These are phyloP conservation scores for Blastobotrys muscicola DNA, from an alignment of 805 yeast species.

Conservation along the genomic window DNA sequence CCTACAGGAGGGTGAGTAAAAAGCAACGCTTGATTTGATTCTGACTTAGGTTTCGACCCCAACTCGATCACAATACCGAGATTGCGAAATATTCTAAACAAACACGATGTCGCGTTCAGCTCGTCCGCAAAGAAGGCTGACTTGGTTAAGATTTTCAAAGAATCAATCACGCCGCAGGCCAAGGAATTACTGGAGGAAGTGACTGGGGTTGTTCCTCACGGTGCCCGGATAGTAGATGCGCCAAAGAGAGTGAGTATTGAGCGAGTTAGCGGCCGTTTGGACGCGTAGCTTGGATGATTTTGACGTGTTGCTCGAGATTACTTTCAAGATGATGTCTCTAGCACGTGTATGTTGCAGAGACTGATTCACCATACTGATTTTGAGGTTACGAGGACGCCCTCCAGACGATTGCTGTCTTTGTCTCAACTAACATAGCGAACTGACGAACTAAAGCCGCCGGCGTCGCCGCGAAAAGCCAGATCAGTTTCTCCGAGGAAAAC, in stretches of 20 bases:
- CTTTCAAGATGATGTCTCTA: no score
- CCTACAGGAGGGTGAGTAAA: slow-evolving; percentile 10
- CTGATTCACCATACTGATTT: no score
- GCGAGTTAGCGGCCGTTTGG: no score
- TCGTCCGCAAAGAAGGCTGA: slow-evolving; percentile 60
- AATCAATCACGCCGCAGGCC: slow-evolving; percentile 42
- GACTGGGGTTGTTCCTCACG: slow-evolving; percentile 27
- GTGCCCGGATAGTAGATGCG: slow-evolving; percentile 31
- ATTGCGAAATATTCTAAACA: slow-evolving; percentile 54
- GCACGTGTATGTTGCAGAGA: no score
- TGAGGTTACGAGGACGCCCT: no score
- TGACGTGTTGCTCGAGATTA: background rate
- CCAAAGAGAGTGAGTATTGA: slow-evolving; percentile 7
- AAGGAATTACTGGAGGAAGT: slow-evolving; percentile 30
- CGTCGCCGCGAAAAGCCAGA: slow-evolving; percentile 7
- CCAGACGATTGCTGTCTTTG: no score
- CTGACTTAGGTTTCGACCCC: slow-evolving; percentile 53
- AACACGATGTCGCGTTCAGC: slow-evolving; percentile 46
- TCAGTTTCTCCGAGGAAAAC: slow-evolving; percentile 2
- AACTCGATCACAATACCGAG: slow-evolving; percentile 55
- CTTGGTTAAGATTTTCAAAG: slow-evolving; percentile 51
- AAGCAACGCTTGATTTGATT: background rate
- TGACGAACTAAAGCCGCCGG: slow-evolving; percentile 7
- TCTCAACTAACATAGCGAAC: no score
- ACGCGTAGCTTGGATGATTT: no score